Evolutionary conservation across 208 protist species (phyloP).

Genomic region (Leishmania tarentolae): DNA sequence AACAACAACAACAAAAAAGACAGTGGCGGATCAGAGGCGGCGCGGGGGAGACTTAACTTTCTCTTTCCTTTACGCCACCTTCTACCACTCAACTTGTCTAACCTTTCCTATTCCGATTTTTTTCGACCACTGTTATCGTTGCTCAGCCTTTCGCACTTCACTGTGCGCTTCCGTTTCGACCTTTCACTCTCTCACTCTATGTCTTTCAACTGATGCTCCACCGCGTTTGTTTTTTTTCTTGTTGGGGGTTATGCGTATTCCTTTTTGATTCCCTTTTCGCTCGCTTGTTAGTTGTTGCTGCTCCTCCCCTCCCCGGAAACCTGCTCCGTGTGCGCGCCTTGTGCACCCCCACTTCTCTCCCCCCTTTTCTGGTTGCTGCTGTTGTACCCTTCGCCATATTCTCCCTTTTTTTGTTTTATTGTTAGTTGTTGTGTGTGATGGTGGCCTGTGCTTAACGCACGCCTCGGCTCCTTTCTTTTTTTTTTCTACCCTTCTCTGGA

Average conservation of each 20-base stretch:
- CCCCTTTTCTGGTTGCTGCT: background rate
- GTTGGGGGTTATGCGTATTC: background rate
- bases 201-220: background rate
- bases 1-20: no score
- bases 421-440: background rate
- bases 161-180: constrained; percentile 1
- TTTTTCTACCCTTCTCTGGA: constrained; percentile 17
- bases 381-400: background rate
- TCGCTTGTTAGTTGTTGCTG: no score
- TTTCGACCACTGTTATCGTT: background rate
- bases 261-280: background rate
- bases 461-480: background rate
- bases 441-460: background rate
- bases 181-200: background rate
- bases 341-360: background rate
- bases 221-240: background rate
- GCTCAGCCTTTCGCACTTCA: background rate
- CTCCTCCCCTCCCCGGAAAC: no score
- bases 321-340: background rate
- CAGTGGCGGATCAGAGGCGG: no score
- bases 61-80: background rate
- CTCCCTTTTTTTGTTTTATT: background rate
- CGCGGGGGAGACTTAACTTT: no score
- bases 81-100: background rate
- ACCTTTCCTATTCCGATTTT: background rate